Evolutionary conservation across 306 rosid genomes (phyloP).

Genomic region (Lagenaria siceraria): DNA sequence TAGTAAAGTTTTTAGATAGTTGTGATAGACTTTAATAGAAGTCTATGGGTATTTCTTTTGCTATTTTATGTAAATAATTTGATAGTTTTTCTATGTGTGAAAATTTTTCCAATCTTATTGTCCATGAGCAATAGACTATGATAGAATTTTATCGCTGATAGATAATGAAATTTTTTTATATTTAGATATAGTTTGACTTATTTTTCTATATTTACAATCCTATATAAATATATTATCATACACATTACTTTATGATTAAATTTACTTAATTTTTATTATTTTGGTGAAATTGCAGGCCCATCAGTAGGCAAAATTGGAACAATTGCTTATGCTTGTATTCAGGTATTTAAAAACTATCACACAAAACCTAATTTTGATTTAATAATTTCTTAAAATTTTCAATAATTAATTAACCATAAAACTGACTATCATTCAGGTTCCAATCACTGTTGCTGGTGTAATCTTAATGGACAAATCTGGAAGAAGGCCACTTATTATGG

Average conservation of each 20-base stretch:
- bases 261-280: neutral
- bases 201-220: too few relatives aligned
- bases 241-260: too few relatives aligned
- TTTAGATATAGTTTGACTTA: too few relatives aligned
- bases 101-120: too few relatives aligned
- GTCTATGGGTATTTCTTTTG: too few relatives aligned
- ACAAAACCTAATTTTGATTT: neutral
- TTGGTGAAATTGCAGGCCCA: slow-evolving; percentile 27
- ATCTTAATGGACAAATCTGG: slow-evolving; percentile 31
- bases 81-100: too few relatives aligned
- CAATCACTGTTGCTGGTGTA: slow-evolving; percentile 26
- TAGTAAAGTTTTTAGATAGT: too few relatives aligned
- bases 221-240: neutral
- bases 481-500: slow-evolving; percentile 38
- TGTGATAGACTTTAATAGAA: too few relatives aligned
- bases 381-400: neutral
- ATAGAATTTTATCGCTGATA: too few relatives aligned
- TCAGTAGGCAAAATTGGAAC: slow-evolving; percentile 45
- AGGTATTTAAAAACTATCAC: slow-evolving; percentile 17
- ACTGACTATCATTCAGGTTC: slow-evolving; percentile 22
- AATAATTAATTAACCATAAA: neutral
- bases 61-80: too few relatives aligned
- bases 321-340: slow-evolving; percentile 54
- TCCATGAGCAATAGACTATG: too few relatives aligned
- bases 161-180: too few relatives aligned